Evolutionary conservation across 345 rosid species (phyloP).

Genomic region (Citrus sp.): DNA sequence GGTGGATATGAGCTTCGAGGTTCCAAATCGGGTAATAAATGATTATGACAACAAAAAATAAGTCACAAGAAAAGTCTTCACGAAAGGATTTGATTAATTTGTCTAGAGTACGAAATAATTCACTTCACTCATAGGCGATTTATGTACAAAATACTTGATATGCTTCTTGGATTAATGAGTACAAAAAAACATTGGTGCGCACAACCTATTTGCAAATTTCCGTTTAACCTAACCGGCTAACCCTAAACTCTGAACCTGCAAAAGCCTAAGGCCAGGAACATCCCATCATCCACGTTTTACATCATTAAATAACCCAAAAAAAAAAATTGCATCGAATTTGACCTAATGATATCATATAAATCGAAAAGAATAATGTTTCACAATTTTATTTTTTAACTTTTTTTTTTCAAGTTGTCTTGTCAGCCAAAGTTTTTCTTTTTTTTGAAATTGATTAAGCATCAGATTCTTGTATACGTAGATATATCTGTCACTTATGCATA

Average conservation of each 20-base stretch:
- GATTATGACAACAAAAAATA: background rate
- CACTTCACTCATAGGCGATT: background rate
- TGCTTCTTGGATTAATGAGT: background rate
- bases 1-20: conserved; percentile 7
- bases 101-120: too few relatives aligned
- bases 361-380: background rate
- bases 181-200: background rate
- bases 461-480: too few relatives aligned
- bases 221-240: background rate
- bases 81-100: too few relatives aligned
- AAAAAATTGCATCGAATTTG: background rate
- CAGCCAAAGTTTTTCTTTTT: background rate
- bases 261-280: too few relatives aligned
- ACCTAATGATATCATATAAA: background rate
- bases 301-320: background rate
- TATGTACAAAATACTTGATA: background rate
- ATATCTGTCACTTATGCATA: too few relatives aligned
- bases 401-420: background rate
- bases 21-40: conserved; percentile 7
- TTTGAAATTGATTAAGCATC: too few relatives aligned
- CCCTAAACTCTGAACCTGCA: too few relatives aligned
- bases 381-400: background rate
- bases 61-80: background rate
- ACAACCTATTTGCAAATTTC: background rate
- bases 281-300: background rate